phyloP scores from a whole-genome alignment of 2,329 filamentous ascomycete species.

The Cytospora chrysosperma region DNA sequence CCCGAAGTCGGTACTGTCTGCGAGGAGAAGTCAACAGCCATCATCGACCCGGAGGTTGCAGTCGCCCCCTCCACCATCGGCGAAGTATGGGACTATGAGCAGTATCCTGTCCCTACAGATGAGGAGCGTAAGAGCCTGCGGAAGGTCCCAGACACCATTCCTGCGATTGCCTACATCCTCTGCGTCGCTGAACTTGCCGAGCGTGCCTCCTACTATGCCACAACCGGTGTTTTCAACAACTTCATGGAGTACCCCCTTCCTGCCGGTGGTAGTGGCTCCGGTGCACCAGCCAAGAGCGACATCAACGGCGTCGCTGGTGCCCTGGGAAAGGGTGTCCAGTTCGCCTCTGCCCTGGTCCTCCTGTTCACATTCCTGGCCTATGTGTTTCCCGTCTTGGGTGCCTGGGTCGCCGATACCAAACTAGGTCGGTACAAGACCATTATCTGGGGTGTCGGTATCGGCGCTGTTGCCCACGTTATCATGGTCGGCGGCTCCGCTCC shows the following conservation, averaged over 20 bases:
- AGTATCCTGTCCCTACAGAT: slow-evolving; percentile 42
- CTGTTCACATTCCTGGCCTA: slow-evolving; percentile 50
- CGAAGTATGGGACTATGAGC: slow-evolving; percentile 28
- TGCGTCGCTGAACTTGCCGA: slow-evolving; percentile 53
- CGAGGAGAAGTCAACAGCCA: neutral
- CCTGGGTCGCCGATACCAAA: slow-evolving; percentile 62
- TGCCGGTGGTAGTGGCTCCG: slow-evolving; percentile 35
- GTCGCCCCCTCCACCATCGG: neutral
- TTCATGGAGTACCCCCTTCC: slow-evolving; percentile 56
- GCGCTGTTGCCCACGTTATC: slow-evolving; percentile 63
- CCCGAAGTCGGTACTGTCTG: slow-evolving; percentile 13
- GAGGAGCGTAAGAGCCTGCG: slow-evolving; percentile 47
- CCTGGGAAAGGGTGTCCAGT: slow-evolving; percentile 48
- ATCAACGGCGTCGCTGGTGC: slow-evolving; percentile 47
- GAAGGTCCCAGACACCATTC: slow-evolving; percentile 45
- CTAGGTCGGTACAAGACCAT: slow-evolving; percentile 68
- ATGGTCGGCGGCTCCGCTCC: slow-evolving; percentile 64
- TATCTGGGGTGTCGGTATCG: slow-evolving; percentile 51
- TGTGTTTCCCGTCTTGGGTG: slow-evolving; percentile 49
- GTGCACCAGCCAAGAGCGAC: slow-evolving; percentile 35
- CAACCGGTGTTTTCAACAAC: slow-evolving; percentile 51
- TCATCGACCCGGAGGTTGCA: neutral
- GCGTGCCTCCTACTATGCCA: slow-evolving; percentile 53
- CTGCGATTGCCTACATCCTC: slow-evolving; percentile 44
- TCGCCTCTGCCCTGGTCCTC: slow-evolving; percentile 45